Conservation (phyloP, 2,329 filamentous ascomycete species). For the Colletotrichum cereale region DNA sequence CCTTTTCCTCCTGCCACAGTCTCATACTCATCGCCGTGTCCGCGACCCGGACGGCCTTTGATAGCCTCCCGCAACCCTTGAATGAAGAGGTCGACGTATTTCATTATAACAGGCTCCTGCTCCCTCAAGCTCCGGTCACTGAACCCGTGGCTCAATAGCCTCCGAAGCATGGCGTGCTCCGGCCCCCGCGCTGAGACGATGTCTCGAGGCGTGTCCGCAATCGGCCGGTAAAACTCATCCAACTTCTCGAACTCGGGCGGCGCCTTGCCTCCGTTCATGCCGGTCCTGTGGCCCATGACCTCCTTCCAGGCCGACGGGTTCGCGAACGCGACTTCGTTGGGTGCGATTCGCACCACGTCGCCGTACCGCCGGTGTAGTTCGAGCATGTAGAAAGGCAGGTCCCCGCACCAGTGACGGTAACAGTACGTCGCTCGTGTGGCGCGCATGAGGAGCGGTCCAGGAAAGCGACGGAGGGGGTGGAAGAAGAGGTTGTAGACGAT, state of each 20-base stretch:
- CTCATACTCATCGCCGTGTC: not conserved
- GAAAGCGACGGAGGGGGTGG: conserved; percentile 50
- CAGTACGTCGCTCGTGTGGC: conserved; percentile 15
- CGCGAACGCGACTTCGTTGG: conserved; percentile 61
- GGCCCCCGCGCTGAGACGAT: conserved; percentile 41
- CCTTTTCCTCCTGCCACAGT: not conserved
- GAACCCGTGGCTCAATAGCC: conserved; percentile 43
- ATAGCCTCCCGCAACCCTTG: conserved; percentile 48
- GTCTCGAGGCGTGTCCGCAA: not conserved
- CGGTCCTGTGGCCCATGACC: conserved; percentile 50
- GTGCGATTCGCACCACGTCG: conserved; percentile 59
- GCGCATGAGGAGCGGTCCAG: conserved; percentile 45
- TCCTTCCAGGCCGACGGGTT: conserved; percentile 53
- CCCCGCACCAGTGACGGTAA: conserved; percentile 20
- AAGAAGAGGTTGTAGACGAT: conserved; percentile 50
- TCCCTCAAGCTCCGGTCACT: conserved; percentile 43
- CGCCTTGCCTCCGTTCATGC: not conserved
- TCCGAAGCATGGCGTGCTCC: conserved; percentile 36
- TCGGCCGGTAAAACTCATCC: conserved; percentile 28
- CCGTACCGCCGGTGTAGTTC: conserved; percentile 54
- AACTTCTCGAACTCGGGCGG: conserved; percentile 25
- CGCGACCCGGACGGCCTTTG: too few species aligned
- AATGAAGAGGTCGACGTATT: conserved; percentile 56
- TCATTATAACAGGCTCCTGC: conserved; percentile 48
- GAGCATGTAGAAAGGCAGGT: conserved; percentile 18